Base-by-base conservation (phyloP, 2,329 filamentous ascomycete species). In the Penicillium concentricum region DNA sequence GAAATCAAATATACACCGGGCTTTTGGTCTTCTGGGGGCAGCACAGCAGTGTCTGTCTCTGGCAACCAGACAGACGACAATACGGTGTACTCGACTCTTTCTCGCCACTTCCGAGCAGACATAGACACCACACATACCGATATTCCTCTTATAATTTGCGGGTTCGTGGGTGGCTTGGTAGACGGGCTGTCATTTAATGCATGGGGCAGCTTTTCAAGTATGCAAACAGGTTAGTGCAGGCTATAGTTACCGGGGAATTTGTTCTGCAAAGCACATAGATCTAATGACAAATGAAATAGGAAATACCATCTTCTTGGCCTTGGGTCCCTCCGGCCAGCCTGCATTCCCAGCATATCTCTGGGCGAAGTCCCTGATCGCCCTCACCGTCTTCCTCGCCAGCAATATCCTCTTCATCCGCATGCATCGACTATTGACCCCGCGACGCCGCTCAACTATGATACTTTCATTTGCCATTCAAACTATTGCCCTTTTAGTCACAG, bases 231-330 rank as follows among this genome's bases (percentile, higher is more conserved):
- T 76, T 64, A 16, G 63, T 58, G 18, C 15, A n/a, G 20, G 12
- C 10, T 24, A 37, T 26, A 43, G 10, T 20, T 22, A 24, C 22
- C 2, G 1, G 30, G 5, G 13, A 32, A 18, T 18, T 5, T 24
- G 2, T 20, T 2, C 16, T 12, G 5, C 13, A n/a, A 30, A 38
- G 6, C 15, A 26, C 28, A 24, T 5, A n/a, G 9, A 5, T 13
- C 45, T 39, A 51, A 54, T 28, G 47, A 39, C 18, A 18, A 18
- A 13, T 5, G 2, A 10, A 32, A 16, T 34, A 78, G 76, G 76
- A 35, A 79, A 78, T 60, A 74, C 74, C 7, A 67, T 79, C 46
- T 79, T 78, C 61, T 69, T 78, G 16, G 76, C 74, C 13, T 69
- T 79, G 5, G 76, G 76, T 43, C 67, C 64, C n/a, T 74, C 74